Conservation (phyloP, 108 stramenopile species). For the Skeletonema menzelii region DNA sequence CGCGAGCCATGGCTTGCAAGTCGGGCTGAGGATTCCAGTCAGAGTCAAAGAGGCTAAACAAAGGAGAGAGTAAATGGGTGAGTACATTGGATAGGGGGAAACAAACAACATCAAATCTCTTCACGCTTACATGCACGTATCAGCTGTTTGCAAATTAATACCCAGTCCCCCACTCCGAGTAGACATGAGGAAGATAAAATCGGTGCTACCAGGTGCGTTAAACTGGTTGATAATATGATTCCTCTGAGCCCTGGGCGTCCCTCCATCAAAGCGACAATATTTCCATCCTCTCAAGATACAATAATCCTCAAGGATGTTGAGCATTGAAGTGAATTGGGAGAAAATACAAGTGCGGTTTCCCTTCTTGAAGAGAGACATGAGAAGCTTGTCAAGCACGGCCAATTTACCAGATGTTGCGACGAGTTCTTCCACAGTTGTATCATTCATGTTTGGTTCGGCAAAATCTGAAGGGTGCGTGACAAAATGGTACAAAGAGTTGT, state of each 20-base stretch:
- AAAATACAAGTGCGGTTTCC: constrained; percentile 89
- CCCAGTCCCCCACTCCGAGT: constrained; percentile 94
- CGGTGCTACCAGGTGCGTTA: constrained; percentile 77
- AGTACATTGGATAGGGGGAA: not conserved
- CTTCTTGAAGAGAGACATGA: constrained; percentile 54
- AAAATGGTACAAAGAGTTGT: not conserved
- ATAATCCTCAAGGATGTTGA: constrained; percentile 92
- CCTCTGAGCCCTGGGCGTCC: constrained; percentile 73
- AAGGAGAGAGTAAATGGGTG: not conserved
- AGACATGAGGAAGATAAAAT: constrained; percentile 92
- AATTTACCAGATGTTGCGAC: constrained; percentile 80
- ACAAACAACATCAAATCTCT: not conserved
- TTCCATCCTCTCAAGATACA: constrained; percentile 73
- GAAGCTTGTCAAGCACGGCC: constrained; percentile 76
- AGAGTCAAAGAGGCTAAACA: constrained; percentile 53
- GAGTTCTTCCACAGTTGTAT: constrained; percentile 63
- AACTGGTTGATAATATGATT: constrained; percentile 82
- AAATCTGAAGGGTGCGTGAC: constrained; percentile 26
- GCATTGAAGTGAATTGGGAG: constrained; percentile 88
- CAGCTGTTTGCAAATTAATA: constrained; percentile 93
- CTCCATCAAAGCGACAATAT: constrained; percentile 82
- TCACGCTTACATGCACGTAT: constrained; percentile 73
- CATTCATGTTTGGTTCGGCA: constrained; percentile 56
- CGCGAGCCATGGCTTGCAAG: constrained; percentile 92
- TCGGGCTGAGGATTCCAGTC: constrained; percentile 95